Evolutionary conservation across 2,329 filamentous ascomycete species (phyloP).

Genomic region (Orbilia quercus): DNA sequence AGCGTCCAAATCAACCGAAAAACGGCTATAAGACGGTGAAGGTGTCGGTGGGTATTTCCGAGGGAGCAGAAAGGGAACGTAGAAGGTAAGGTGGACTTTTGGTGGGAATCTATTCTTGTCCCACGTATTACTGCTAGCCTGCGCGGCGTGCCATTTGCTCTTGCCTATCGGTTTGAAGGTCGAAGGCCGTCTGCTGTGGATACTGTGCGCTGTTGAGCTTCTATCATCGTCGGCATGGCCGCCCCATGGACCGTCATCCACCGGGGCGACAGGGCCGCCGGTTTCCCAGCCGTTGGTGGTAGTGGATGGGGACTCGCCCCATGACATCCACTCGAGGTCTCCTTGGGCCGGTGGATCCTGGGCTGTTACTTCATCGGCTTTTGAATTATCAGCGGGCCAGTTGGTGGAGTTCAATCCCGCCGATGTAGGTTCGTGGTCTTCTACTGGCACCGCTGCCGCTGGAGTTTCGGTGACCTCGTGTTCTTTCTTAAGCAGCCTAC

Average conservation of each 20-base stretch:
- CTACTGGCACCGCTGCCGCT: no score
- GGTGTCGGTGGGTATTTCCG: conserved; percentile 36
- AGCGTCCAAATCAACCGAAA: conserved; percentile 25
- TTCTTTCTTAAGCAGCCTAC: background rate
- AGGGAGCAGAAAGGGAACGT: conserved; percentile 30
- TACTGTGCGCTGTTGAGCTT: background rate
- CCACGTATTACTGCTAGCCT: conserved; percentile 13
- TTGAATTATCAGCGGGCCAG: conserved; percentile 6
- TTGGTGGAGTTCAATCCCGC: background rate
- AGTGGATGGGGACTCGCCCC: conserved; percentile 2
- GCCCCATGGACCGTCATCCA: conserved; percentile 10
- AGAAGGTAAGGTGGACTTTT: conserved; percentile 49
- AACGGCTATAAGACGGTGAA: conserved; percentile 18
- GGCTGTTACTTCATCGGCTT: background rate
- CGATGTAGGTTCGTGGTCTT: background rate
- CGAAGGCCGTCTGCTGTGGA: background rate
- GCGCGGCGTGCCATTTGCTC: conserved; percentile 6
- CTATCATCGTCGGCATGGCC: conserved; percentile 2
- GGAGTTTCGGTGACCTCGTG: background rate
- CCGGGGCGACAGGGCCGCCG: conserved; percentile 2
- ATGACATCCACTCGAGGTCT: conserved; percentile 45
- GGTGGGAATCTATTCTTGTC: conserved; percentile 29
- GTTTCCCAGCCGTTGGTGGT: conserved; percentile 17
- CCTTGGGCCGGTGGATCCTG: conserved; percentile 9
- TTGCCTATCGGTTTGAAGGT: background rate